These are phyloP conservation scores for Mucor circinelloides DNA, from an alignment of 371 early-diverging fungal genomes.

Conservation along the genomic window DNA sequence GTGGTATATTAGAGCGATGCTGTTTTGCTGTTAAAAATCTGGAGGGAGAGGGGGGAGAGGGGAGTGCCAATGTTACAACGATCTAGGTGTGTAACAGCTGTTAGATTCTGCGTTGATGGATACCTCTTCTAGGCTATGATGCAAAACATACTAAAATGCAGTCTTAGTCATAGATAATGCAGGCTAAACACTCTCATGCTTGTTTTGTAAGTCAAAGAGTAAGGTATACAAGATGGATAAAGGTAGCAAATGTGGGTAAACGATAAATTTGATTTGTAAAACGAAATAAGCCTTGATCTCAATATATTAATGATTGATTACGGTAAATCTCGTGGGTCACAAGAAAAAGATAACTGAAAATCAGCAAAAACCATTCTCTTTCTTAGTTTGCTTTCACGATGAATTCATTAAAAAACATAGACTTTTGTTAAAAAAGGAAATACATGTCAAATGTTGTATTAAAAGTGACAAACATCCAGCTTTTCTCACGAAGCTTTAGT, in stretches of 20 bases:
- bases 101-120: not conserved
- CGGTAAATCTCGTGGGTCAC: conserved; percentile 1
- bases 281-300: not conserved
- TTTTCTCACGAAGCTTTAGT: not conserved
- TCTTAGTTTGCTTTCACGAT: not conserved
- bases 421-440: not conserved
- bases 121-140: not conserved
- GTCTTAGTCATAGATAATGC: not conserved
- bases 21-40: not conserved
- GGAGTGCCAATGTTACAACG: not conserved
- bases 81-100: not conserved
- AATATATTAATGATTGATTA: not conserved
- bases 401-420: no score
- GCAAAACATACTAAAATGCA: not conserved
- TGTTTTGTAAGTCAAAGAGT: not conserved
- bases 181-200: not conserved
- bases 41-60: no score
- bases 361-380: not conserved
- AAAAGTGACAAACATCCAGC: not conserved
- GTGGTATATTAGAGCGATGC: not conserved
- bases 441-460: not conserved
- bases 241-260: not conserved
- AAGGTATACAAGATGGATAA: not conserved
- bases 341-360: not conserved
- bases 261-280: not conserved